Base-by-base conservation (phyloP, 495 filamentous ascomycete genomes). In the Acidomyces sp. region DNA sequence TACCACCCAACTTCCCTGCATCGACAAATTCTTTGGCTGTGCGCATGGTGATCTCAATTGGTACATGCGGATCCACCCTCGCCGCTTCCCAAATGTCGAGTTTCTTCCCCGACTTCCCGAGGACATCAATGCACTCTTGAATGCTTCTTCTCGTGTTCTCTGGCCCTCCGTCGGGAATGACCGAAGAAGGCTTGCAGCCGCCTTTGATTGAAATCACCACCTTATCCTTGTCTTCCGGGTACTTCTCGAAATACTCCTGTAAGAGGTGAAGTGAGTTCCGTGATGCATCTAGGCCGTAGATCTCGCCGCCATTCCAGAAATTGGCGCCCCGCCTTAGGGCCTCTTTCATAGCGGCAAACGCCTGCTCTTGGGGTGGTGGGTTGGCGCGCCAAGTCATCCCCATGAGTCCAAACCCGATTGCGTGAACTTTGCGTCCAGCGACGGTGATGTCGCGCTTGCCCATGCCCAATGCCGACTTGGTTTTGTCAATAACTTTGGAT, bases 21-120 rank as follows among this genome's bases (percentile, higher is more conserved):
- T 85, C 71, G 16, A 90, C 68, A 49, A 75, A 73, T 53, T 80
- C 60, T 18, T 56, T 62, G 6, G 71, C 59, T 16, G 66, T 54
- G 4, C 56, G 55, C 27, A 81, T 62, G 6, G 70, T 75, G 24
- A 69, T 61, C 53, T 80, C 74, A 28, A 80, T 59, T 1, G 72
- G 70, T 30, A 63, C 66, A 0, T 72, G 71, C 4, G 66, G 67
- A 49, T 92, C 85, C 17, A 83, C 69, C 2, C 86, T 66, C 12
- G 80, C 83, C 45, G 62, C 75, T 59, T 87, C 78, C 47, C 86
- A 94, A 38, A 88, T 72, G 58, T 93, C 85, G 41, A 93, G 60
- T 45, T 67, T 77, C 67, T 90, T 90, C 46, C 76, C 81, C 5
- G 78, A 81, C 12, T 41, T 31, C 33, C 77, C 71, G 11, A 84